A percentile compares a stretch with the other conserved stretches of the same genome.
phyloP scores from a whole-genome alignment of 345 rosid species.

The Aquilaria malaccensis region DNA sequence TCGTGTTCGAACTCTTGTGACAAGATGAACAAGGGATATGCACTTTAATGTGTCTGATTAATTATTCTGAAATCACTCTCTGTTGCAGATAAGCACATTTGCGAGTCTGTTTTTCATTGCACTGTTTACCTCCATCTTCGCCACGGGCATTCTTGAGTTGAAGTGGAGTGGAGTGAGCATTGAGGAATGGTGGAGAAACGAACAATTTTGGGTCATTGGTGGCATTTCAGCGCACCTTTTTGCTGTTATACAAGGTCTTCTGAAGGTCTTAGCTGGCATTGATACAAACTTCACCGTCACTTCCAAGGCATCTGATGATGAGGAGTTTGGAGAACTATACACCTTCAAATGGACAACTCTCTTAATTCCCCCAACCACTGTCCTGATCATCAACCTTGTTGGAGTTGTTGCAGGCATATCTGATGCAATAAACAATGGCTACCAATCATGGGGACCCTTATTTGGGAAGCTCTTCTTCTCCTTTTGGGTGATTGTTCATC shows the following conservation, averaged over 20 bases:
- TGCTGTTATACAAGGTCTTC: conserved; percentile 82
- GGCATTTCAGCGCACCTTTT: conserved; percentile 94
- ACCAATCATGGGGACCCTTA: conserved; percentile 87
- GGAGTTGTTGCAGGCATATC: conserved; percentile 96
- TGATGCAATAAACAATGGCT: conserved; percentile 90
- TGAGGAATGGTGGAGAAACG: conserved; percentile 99
- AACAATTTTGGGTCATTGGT: conserved; percentile 97
- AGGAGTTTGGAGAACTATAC: conserved; percentile 83
- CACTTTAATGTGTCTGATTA: neutral
- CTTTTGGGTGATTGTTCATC: conserved; percentile 94
- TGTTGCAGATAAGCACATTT: conserved; percentile 77
- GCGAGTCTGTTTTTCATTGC: conserved; percentile 92
- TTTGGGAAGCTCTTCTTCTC: conserved; percentile 95
- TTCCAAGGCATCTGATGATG: conserved; percentile 80
- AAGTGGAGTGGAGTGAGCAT: conserved; percentile 99
- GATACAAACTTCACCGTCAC: conserved; percentile 98
- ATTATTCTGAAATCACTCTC: neutral
- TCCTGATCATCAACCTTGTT: conserved; percentile 78
- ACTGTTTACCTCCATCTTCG: conserved; percentile 69
- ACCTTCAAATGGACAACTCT: conserved; percentile 94
- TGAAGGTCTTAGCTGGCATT: conserved; percentile 82
- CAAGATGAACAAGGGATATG: too few species aligned
- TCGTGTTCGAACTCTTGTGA: neutral
- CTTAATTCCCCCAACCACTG: conserved; percentile 92
- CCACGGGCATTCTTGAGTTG: conserved; percentile 82